phyloP scores from a whole-genome alignment of 768 basidiomycete genomes.

The Phylloporus arenicola region DNA sequence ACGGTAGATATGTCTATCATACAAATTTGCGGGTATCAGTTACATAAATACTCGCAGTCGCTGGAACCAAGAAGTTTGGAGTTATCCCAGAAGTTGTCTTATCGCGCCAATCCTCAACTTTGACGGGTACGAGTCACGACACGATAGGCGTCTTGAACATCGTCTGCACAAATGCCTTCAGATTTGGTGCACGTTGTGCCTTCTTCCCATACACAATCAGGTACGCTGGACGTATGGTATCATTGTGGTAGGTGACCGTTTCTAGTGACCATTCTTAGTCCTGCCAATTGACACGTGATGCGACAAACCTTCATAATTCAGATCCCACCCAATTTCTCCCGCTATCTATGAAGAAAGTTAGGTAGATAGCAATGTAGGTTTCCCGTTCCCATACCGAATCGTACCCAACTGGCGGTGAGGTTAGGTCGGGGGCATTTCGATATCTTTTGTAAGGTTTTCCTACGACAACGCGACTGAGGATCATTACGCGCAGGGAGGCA shows the following conservation, averaged over 20 bases:
- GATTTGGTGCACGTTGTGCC: conserved; percentile 10
- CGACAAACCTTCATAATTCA: conserved; percentile 51
- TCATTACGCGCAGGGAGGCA: conserved; percentile 43
- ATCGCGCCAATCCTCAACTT: not conserved
- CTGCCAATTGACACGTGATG: not conserved
- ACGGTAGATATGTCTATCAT: conserved; percentile 9
- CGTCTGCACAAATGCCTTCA: conserved; percentile 25
- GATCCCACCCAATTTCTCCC: conserved; percentile 57
- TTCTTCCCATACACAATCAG: conserved; percentile 53
- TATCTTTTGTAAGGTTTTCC: conserved; percentile 50
- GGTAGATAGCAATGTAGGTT: not conserved
- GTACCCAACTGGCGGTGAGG: conserved; percentile 50
- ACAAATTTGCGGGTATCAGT: conserved; percentile 17
- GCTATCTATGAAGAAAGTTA: conserved; percentile 38
- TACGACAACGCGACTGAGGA: conserved; percentile 60
- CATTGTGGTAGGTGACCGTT: conserved; percentile 61
- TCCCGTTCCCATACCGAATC: conserved; percentile 45
- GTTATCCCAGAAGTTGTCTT: not conserved
- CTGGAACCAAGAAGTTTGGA: not conserved
- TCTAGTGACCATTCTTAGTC: conserved; percentile 30
- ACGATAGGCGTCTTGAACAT: conserved; percentile 31
- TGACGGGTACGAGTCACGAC: conserved; percentile 21
- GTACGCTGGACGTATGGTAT: conserved; percentile 63
- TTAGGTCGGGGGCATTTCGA: conserved; percentile 43
- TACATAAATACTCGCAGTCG: conserved; percentile 7